Percentiles rank a stretch among this genome's conserved stretches.
These are phyloP conservation scores for Maudiozyma bulderi DNA, from an alignment of 805 yeast genomes.

Conservation along the genomic window DNA sequence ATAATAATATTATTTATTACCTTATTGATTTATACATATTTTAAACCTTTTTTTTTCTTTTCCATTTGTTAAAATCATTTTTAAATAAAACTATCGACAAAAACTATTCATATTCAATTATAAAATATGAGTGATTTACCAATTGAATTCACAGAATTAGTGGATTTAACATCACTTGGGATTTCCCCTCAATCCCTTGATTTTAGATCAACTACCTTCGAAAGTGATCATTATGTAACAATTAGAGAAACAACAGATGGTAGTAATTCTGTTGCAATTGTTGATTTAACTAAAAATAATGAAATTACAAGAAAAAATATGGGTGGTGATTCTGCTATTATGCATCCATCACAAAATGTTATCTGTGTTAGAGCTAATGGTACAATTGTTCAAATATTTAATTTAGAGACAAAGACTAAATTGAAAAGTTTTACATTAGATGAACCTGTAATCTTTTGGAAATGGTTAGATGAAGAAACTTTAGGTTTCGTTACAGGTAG, in stretches of 20 bases:
- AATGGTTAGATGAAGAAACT: conserved; percentile 67
- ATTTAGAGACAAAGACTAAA: conserved; percentile 77
- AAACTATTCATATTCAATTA: not conserved
- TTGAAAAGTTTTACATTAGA: conserved; percentile 77
- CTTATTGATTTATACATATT: too few relatives aligned
- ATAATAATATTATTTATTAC: too few relatives aligned
- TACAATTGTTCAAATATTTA: conserved; percentile 89
- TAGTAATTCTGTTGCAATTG: conserved; percentile 79
- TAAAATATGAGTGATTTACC: conserved; percentile 58
- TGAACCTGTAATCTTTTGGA: conserved; percentile 92
- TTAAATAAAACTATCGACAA: too few relatives aligned
- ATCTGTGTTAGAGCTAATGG: conserved; percentile 94
- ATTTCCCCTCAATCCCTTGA: conserved; percentile 78
- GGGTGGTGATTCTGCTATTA: conserved; percentile 95
- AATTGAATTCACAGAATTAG: conserved; percentile 91
- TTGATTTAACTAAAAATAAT: conserved; percentile 73
- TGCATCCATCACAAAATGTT: conserved; percentile 85
- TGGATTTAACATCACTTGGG: conserved; percentile 79
- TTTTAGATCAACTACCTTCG: conserved; percentile 88
- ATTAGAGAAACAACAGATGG: conserved; percentile 51
- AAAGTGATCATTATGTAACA: conserved; percentile 85
- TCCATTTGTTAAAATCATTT: not conserved
- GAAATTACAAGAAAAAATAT: conserved; percentile 80
- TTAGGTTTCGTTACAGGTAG: conserved; percentile 80
- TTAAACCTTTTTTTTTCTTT: too few relatives aligned